Percentiles rank a stretch among this genome's conserved stretches.
Conservation (phyloP, 2,329 filamentous ascomycete species). For the Ceratocystis cacaofunesta region DNA sequence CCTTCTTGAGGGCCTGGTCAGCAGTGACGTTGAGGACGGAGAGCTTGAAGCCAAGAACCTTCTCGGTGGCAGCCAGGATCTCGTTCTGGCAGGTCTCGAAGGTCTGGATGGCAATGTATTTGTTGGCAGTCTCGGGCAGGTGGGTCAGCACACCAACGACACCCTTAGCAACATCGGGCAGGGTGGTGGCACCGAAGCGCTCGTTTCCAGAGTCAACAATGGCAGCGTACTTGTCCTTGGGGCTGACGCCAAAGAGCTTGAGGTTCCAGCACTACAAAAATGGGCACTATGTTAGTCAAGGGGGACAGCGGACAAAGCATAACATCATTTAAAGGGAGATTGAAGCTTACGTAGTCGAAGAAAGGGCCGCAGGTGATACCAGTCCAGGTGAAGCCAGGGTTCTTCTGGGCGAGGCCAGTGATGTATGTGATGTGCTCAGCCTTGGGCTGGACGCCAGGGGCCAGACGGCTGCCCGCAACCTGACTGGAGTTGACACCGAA, state of each 20-base stretch:
- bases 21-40: neutral
- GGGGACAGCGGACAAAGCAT: conserved; percentile 38
- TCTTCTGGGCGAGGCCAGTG: conserved; percentile 25
- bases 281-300: neutral
- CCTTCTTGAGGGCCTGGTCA: conserved; percentile 23
- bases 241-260: conserved; percentile 27
- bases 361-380: conserved; percentile 30
- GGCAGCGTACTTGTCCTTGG: conserved; percentile 27
- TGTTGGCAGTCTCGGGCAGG: conserved; percentile 39
- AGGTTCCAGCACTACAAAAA: conserved; percentile 28
- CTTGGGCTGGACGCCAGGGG: conserved; percentile 36
- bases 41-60: conserved; percentile 26
- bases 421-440: conserved; percentile 28
- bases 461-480: conserved; percentile 23
- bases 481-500: conserved; percentile 28
- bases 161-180: conserved; percentile 32
- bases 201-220: conserved; percentile 37
- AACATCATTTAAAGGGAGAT: conserved; percentile 23
- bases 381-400: conserved; percentile 35
- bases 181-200: conserved; percentile 33
- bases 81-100: conserved; percentile 32
- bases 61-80: conserved; percentile 33
- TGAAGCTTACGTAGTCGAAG: conserved; percentile 26
- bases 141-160: conserved; percentile 35
- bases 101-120: conserved; percentile 32